A percentile compares a stretch with the other conserved stretches of the same genome.
Evolutionary conservation across 2,329 filamentous ascomycete genomes (phyloP).

Genomic region (Tolypocladium guangdongense): DNA sequence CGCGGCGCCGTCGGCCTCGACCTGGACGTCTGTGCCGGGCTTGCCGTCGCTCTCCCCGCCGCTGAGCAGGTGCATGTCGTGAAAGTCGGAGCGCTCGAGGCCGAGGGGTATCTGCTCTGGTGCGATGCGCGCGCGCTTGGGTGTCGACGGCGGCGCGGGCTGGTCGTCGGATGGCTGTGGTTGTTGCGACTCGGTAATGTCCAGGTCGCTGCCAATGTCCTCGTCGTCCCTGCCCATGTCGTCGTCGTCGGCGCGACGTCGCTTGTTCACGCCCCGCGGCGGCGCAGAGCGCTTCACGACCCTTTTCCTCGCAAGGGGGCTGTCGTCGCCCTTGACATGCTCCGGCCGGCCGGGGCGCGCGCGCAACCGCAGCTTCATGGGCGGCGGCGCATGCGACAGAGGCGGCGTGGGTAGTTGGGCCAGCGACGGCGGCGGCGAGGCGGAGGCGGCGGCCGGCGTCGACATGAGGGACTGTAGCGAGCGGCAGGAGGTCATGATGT

Average conservation of each 20-base stretch:
- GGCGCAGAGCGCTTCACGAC: conserved; percentile 40
- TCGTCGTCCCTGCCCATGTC: conserved; percentile 28
- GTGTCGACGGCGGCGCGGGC: conserved; percentile 35
- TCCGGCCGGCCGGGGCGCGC: conserved; percentile 21
- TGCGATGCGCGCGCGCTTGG: conserved; percentile 49
- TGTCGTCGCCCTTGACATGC: conserved; percentile 7
- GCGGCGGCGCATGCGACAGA: conserved; percentile 36
- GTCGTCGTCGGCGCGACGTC: conserved; percentile 36
- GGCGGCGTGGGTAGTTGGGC: conserved; percentile 44
- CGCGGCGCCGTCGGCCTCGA: conserved; percentile 32
- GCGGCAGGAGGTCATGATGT: conserved; percentile 49
- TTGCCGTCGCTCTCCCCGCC: conserved; percentile 13
- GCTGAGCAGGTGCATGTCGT: conserved; percentile 31
- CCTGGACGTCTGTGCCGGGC: conserved; percentile 27
- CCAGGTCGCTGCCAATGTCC: conserved; percentile 25
- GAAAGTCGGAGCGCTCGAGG: conserved; percentile 47
- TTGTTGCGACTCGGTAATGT: conserved; percentile 12
- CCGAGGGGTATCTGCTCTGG: conserved; percentile 50
- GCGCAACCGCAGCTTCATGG: conserved; percentile 45
- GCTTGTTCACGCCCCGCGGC: conserved; percentile 41
- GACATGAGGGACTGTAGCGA: conserved; percentile 49
- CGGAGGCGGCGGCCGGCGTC: conserved; percentile 18
- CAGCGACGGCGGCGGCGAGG: conserved; percentile 19
- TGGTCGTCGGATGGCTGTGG: conserved; percentile 8
- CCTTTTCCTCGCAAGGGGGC: conserved; percentile 28